Evolutionary conservation across 805 yeast genomes (phyloP).

Genomic region (Yarrowia sp.): DNA sequence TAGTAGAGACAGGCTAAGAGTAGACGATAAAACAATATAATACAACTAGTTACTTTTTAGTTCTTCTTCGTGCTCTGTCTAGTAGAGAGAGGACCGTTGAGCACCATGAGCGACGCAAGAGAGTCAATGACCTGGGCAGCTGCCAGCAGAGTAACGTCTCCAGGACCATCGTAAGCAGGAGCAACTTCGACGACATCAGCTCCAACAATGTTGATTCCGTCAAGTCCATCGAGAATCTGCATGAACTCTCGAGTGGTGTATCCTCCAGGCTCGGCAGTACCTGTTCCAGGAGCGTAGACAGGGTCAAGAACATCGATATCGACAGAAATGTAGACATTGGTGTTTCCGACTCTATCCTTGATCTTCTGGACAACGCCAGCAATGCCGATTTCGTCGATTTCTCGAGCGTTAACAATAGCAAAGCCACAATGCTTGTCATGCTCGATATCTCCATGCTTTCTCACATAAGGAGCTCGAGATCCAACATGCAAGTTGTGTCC

Average conservation of each 20-base stretch:
- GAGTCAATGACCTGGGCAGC: slow-evolving; percentile 54
- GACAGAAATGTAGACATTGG: slow-evolving; percentile 85
- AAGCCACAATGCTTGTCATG: slow-evolving; percentile 66
- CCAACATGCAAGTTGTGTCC: slow-evolving; percentile 59
- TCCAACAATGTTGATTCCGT: slow-evolving; percentile 62
- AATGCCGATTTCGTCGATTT: slow-evolving; percentile 62
- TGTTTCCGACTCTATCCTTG: slow-evolving; percentile 63
- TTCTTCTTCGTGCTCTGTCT: not conserved
- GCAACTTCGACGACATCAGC: slow-evolving; percentile 75
- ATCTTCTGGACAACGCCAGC: slow-evolving; percentile 54
- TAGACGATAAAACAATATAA: not conserved
- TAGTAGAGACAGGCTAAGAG: slow-evolving; percentile 3
- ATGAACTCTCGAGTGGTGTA: slow-evolving; percentile 82
- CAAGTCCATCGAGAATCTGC: slow-evolving; percentile 56
- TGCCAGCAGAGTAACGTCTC: slow-evolving; percentile 54
- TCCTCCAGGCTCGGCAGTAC: slow-evolving; percentile 97
- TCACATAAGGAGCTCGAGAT: slow-evolving; percentile 59
- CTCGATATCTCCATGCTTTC: slow-evolving; percentile 48
- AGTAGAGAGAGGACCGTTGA: slow-evolving; percentile 14
- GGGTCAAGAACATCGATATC: slow-evolving; percentile 98
- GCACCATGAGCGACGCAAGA: slow-evolving; percentile 18
- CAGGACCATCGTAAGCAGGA: slow-evolving; percentile 59
- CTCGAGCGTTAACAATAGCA: slow-evolving; percentile 62
- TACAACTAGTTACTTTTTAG: not conserved
- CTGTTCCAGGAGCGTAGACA: slow-evolving; percentile 90